phyloP scores from a whole-genome alignment of 1,284 basidiomycete genomes.

The Schizopora paradoxa region DNA sequence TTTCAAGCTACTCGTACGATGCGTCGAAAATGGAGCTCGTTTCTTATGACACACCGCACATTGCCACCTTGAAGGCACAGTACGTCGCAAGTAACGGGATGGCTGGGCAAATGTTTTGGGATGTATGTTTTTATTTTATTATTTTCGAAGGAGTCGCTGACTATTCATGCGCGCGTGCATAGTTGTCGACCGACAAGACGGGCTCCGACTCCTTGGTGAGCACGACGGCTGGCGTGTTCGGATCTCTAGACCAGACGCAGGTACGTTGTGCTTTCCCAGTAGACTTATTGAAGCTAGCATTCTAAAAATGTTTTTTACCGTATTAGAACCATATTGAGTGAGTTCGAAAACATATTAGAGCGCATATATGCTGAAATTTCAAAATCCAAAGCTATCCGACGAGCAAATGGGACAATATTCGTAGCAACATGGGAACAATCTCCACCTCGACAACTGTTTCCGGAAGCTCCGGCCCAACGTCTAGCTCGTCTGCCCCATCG shows the following conservation, averaged over 20 bases:
- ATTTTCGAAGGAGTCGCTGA: not conserved
- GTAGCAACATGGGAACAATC: slow-evolving; percentile 48
- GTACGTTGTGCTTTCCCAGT: slow-evolving; percentile 19
- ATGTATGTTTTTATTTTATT: slow-evolving; percentile 36
- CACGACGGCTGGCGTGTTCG: slow-evolving; percentile 42
- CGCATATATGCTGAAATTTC: not conserved
- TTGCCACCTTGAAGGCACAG: slow-evolving; percentile 68
- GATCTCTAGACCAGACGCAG: slow-evolving; percentile 52
- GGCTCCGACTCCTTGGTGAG: slow-evolving; percentile 52
- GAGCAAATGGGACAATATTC: slow-evolving; percentile 67
- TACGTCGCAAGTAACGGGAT: slow-evolving; percentile 65
- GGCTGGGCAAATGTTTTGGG: slow-evolving; percentile 82
- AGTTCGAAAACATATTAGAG: slow-evolving; percentile 12
- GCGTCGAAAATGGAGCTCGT: slow-evolving; percentile 56
- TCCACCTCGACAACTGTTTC: slow-evolving; percentile 24
- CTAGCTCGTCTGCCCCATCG: slow-evolving; percentile 20
- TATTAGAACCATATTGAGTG: slow-evolving; percentile 61
- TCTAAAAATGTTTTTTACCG: not conserved
- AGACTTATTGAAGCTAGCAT: not conserved
- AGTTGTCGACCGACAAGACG: slow-evolving; percentile 62
- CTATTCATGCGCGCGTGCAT: slow-evolving; percentile 26
- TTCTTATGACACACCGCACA: slow-evolving; percentile 77
- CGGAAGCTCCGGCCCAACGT: slow-evolving; percentile 22
- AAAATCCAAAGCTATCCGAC: slow-evolving; percentile 45
- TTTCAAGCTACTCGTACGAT: slow-evolving; percentile 80